Percentiles rank a stretch among this genome's conserved stretches.
These are phyloP conservation scores for Debaryomycetaceae sp. DNA, from an alignment of 1,139 yeast species.

Conservation along the genomic window DNA sequence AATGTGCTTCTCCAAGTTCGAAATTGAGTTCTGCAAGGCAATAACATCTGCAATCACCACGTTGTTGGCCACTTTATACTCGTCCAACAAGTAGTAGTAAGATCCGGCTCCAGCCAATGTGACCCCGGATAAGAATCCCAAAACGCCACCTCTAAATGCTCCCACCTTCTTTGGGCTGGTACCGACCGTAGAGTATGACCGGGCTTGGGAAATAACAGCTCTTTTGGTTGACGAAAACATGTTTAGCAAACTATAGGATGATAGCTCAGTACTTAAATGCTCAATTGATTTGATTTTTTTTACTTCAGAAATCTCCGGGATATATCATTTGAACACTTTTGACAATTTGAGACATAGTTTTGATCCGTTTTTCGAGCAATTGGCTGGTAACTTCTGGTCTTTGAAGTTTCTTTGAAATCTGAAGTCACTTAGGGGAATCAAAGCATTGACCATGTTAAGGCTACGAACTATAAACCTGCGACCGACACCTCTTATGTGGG, in stretches of 20 bases:
- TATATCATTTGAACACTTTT: no score
- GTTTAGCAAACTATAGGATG: background rate
- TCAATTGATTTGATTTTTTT: no score
- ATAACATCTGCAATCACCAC: constrained; percentile 75
- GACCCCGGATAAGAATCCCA: constrained; percentile 78
- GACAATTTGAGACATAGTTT: no score
- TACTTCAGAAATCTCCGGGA: no score
- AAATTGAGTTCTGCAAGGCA: constrained; percentile 63
- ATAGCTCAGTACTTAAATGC: no score
- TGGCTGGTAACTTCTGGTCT: no score
- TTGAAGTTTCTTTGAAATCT: no score
- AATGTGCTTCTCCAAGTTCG: constrained; percentile 64
- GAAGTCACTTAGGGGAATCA: no score
- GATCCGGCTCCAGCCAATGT: constrained; percentile 71
- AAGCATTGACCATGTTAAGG: background rate
- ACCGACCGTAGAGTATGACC: constrained; percentile 32
- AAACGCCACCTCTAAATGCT: constrained; percentile 62
- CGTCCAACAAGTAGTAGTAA: constrained; percentile 74
- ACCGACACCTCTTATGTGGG: background rate
- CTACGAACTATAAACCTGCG: background rate
- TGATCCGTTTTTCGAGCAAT: no score
- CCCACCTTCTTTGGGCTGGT: constrained; percentile 43
- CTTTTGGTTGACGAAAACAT: constrained; percentile 21
- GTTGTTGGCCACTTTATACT: constrained; percentile 68
- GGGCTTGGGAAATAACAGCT: constrained; percentile 17